Evolutionary conservation across 2,329 filamentous ascomycete species (phyloP).

Genomic region (Sarocladiaceae sp.): DNA sequence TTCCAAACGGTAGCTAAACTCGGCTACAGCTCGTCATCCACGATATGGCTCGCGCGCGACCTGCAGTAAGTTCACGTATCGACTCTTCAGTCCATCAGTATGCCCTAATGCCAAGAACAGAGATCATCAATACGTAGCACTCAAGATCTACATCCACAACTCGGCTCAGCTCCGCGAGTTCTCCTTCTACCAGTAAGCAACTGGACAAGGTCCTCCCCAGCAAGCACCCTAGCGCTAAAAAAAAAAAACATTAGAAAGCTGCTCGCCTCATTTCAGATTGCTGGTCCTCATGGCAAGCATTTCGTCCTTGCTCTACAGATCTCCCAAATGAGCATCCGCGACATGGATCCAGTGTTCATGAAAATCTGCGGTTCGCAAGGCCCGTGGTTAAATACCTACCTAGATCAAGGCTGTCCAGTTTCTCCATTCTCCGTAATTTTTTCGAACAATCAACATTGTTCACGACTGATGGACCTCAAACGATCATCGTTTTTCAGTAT

Average conservation of each 20-base stretch:
- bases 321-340: constrained; percentile 24
- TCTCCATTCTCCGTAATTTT: too few species aligned
- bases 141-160: constrained; percentile 25
- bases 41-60: constrained; percentile 35
- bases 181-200: constrained; percentile 16
- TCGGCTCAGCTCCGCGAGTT: constrained; percentile 18
- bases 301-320: constrained; percentile 17
- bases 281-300: constrained; percentile 16
- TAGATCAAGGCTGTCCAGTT: too few species aligned
- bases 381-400: not conserved
- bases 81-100: not conserved
- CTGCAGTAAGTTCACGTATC: constrained; percentile 17
- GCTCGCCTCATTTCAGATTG: constrained; percentile 16
- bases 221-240: constrained; percentile 12
- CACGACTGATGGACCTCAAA: too few species aligned
- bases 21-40: constrained; percentile 33
- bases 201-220: constrained; percentile 10
- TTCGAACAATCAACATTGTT: too few species aligned
- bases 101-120: constrained; percentile 10
- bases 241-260: constrained; percentile 17
- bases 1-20: constrained; percentile 34
- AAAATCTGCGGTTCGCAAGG: constrained; percentile 13
- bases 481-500: too few species aligned
- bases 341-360: constrained; percentile 24
- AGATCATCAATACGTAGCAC: constrained; percentile 20